These are phyloP conservation scores for Magnolia changhungtana DNA, from an alignment of 164 flowering plant genomes.

Conservation along the genomic window DNA sequence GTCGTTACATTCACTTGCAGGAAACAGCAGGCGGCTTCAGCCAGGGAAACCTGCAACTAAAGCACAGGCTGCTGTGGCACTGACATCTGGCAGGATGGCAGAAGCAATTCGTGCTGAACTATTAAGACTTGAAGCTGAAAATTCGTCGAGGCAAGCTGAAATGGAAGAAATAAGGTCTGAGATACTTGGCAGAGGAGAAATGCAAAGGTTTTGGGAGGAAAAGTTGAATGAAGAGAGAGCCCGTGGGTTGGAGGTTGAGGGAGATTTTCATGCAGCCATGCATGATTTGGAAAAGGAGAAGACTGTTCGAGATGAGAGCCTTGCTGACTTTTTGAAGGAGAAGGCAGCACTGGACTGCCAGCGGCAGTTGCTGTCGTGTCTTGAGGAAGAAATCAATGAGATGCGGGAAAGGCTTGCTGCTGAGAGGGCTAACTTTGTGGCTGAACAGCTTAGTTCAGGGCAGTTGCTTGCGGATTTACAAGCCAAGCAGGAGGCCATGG, in stretches of 20 bases:
- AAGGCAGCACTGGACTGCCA: constrained; percentile 79
- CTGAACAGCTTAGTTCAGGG: constrained; percentile 45
- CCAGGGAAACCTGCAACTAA: constrained; percentile 77
- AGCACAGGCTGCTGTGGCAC: constrained; percentile 88
- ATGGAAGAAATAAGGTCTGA: constrained; percentile 60
- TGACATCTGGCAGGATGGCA: constrained; percentile 69
- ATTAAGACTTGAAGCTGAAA: constrained; percentile 64
- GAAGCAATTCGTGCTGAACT: constrained; percentile 53
- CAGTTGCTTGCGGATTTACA: constrained; percentile 36
- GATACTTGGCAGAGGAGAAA: constrained; percentile 64
- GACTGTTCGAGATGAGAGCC: constrained; percentile 33
- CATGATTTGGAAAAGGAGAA: constrained; percentile 55
- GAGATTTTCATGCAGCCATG: constrained; percentile 28
- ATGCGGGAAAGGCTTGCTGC: constrained; percentile 55
- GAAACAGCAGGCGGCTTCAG: constrained; percentile 75
- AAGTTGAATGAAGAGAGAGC: constrained; percentile 43
- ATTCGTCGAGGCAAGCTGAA: constrained; percentile 38
- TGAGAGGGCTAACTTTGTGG: constrained; percentile 41
- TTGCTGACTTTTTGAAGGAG: constrained; percentile 49
- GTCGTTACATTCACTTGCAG: constrained; percentile 33
- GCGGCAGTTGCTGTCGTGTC: constrained; percentile 50
- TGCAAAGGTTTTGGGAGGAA: constrained; percentile 61
- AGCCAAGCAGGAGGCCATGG: constrained; percentile 48
- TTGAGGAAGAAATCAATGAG: constrained; percentile 61
- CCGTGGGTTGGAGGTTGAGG: constrained; percentile 40